A percentile compares a stretch with the other conserved stretches of the same genome.
These are phyloP conservation scores for Daldinia grandis DNA, from an alignment of 495 filamentous ascomycete genomes.

Conservation along the genomic window DNA sequence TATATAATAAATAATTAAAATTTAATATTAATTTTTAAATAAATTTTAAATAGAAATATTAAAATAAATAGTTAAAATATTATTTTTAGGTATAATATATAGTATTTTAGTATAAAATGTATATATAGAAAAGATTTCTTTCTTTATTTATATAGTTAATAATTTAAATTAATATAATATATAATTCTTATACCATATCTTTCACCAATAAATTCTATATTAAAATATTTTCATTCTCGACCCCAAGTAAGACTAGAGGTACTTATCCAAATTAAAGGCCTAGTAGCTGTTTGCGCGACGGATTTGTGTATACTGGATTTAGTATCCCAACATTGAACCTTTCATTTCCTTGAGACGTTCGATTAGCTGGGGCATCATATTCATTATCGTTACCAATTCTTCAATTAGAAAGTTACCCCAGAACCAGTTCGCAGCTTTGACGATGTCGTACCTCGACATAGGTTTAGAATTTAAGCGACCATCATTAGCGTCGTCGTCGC, in stretches of 20 bases:
- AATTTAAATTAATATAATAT: too few species aligned
- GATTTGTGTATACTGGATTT: neutral
- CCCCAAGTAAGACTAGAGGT: neutral
- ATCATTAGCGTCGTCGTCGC: constrained; percentile 2
- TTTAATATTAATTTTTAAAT: too few species aligned
- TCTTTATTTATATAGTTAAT: too few species aligned
- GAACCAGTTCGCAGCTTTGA: neutral
- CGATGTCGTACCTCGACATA: neutral
- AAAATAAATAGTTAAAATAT: too few species aligned
- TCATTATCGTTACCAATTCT: neutral
- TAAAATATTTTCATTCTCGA: neutral
- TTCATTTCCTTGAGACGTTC: neutral
- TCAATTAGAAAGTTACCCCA: neutral
- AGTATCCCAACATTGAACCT: neutral
- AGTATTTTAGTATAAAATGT: too few species aligned
- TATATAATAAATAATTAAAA: too few species aligned
- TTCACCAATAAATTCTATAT: neutral
- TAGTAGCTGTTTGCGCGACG: neutral
- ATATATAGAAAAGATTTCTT: too few species aligned
- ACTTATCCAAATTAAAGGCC: neutral
- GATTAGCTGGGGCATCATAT: neutral
- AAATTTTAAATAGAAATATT: too few species aligned
- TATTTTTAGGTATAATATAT: too few species aligned
- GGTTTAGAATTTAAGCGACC: neutral
- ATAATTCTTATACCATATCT: too few species aligned